Evolutionary conservation across 345 rosid species (phyloP).

Genomic region (Tarenaya hassleriana): DNA sequence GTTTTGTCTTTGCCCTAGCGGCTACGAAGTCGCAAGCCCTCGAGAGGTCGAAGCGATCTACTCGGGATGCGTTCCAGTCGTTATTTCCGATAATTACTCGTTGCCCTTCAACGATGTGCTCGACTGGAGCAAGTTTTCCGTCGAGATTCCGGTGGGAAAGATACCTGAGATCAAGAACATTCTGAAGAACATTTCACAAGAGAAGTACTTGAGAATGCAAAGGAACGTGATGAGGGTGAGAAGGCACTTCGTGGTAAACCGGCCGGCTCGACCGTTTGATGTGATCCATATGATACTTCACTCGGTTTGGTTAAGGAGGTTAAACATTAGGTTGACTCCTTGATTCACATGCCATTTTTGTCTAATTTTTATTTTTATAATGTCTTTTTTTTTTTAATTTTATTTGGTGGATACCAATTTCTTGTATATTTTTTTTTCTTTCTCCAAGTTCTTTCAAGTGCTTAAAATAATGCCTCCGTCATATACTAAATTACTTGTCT

Average conservation of each 20-base stretch:
- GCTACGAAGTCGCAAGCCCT: constrained; percentile 62
- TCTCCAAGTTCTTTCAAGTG: no score
- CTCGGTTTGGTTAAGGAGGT: constrained; percentile 57
- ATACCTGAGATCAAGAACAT: constrained; percentile 43
- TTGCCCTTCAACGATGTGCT: constrained; percentile 51
- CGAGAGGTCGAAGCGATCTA: constrained; percentile 40
- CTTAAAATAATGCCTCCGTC: no score
- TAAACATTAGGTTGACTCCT: constrained; percentile 35
- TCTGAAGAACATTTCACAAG: constrained; percentile 32
- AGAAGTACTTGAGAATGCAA: constrained; percentile 36
- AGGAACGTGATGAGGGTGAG: constrained; percentile 32
- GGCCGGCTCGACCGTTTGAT: constrained; percentile 47
- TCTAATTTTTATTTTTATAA: no score
- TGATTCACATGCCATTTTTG: constrained; percentile 1
- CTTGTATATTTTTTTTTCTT: no score
- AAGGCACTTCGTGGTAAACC: constrained; percentile 47
- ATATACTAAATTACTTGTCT: no score
- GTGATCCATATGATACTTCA: constrained; percentile 53
- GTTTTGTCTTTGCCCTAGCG: constrained; percentile 64
- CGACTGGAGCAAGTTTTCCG: constrained; percentile 41
- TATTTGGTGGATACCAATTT: no score
- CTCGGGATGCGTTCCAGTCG: constrained; percentile 43
- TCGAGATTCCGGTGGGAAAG: constrained; percentile 31
- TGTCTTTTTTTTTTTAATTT: no score
- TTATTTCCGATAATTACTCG: constrained; percentile 37